These are phyloP conservation scores for Pichia californica DNA, from an alignment of 805 yeast species.

Conservation along the genomic window DNA sequence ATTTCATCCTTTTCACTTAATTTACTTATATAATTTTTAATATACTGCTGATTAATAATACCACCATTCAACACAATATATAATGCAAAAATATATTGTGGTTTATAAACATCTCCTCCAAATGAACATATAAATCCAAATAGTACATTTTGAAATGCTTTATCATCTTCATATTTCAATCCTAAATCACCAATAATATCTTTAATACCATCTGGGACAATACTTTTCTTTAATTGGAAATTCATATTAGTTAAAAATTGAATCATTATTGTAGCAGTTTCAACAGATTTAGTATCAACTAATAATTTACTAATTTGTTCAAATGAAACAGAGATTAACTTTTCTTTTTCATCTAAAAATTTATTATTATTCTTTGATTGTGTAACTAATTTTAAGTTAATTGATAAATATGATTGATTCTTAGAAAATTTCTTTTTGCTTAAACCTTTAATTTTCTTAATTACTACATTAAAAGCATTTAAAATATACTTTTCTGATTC, in stretches of 20 bases:
- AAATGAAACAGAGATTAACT: neutral
- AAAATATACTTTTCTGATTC: conserved; percentile 18
- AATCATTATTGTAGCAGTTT: neutral
- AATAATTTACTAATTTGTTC: neutral
- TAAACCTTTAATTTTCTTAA: neutral
- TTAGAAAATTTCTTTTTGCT: neutral
- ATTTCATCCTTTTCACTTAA: neutral
- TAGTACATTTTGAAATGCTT: conserved; percentile 8
- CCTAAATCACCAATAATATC: conserved; percentile 14
- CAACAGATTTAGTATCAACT: neutral
- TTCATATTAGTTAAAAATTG: conserved; percentile 1
- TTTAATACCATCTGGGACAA: conserved; percentile 3
- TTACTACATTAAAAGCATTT: conserved; percentile 5
- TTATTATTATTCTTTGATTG: neutral
- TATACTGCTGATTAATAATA: neutral
- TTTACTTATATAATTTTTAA: conserved; percentile 4
- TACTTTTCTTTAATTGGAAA: no score
- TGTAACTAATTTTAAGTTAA: neutral
- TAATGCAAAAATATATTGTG: conserved; percentile 19
- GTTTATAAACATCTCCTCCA: no score
- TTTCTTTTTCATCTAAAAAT: neutral
- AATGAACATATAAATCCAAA: conserved; percentile 16
- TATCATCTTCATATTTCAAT: neutral
- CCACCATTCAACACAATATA: conserved; percentile 15
- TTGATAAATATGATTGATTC: neutral